These are phyloP conservation scores for Daldinia loculata DNA, from an alignment of 495 filamentous ascomycete species.

Conservation along the genomic window DNA sequence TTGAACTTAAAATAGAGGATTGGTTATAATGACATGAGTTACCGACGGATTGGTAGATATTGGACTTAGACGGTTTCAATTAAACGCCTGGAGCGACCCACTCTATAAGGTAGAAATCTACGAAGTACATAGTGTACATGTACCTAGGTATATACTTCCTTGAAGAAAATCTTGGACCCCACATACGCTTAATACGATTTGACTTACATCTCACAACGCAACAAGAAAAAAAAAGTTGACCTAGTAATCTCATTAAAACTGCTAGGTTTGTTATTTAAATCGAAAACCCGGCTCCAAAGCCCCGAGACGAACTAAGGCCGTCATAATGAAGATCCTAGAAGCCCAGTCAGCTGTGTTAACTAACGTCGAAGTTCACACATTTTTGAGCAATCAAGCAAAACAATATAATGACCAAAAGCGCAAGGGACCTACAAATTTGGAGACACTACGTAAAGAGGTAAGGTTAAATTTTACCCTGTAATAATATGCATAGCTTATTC, in stretches of 20 bases:
- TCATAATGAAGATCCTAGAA: constrained; percentile 60
- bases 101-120: background rate
- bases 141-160: background rate
- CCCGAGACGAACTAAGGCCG: background rate
- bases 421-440: constrained; percentile 52
- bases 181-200: background rate
- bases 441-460: constrained; percentile 48
- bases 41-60: background rate
- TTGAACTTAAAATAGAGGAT: background rate
- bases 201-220: background rate
- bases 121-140: background rate
- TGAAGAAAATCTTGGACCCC: background rate
- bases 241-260: background rate
- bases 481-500: background rate
- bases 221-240: background rate
- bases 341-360: constrained; percentile 56
- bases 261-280: background rate
- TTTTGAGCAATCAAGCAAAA: constrained; percentile 52
- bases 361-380: constrained; percentile 60
- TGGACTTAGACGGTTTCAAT: background rate
- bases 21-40: background rate
- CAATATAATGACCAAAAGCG: constrained; percentile 51
- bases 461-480: background rate
- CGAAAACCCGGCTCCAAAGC: background rate
- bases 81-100: background rate